phyloP scores from a whole-genome alignment of 371 early-diverging fungal genomes.

The Vittaforma corneae region DNA sequence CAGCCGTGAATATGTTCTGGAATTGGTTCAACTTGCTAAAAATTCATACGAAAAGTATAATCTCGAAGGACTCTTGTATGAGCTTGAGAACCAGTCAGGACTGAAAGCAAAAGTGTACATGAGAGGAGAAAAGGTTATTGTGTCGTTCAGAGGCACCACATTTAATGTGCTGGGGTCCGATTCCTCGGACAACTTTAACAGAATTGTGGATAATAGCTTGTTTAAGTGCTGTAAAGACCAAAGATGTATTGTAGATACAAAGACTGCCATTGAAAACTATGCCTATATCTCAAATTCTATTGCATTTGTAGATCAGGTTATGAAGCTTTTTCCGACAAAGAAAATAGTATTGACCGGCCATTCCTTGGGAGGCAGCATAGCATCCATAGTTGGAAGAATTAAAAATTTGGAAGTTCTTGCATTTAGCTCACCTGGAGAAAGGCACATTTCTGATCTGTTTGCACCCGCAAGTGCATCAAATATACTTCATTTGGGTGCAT shows the following conservation, averaged over 20 bases:
- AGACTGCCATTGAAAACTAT: slow-evolving; percentile 1
- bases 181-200: slow-evolving; percentile 14
- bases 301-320: slow-evolving; percentile 4
- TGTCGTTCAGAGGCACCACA: slow-evolving; percentile 42
- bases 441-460: slow-evolving; percentile 17
- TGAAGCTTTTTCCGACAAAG: slow-evolving; percentile 8
- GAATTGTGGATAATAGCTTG: slow-evolving; percentile 27
- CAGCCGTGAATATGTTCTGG: no score
- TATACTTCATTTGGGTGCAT: slow-evolving; percentile 36
- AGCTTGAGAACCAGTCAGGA: not conserved
- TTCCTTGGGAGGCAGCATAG: slow-evolving; percentile 59
- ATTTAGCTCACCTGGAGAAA: slow-evolving; percentile 54
- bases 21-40: slow-evolving; percentile 2
- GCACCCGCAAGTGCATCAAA: not conserved
- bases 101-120: slow-evolving; percentile 28
- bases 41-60: not conserved
- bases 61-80: not conserved
- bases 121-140: slow-evolving; percentile 5
- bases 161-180: slow-evolving; percentile 29
- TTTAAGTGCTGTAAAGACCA: slow-evolving; percentile 16
- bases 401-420: slow-evolving; percentile 29
- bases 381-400: slow-evolving; percentile 37
- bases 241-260: slow-evolving; percentile 18
- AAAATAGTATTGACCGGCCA: slow-evolving; percentile 58
- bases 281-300: slow-evolving; percentile 13